Base-by-base conservation (phyloP, 441 rosid genomes). In the Pelargonium myrrhifolium region DNA sequence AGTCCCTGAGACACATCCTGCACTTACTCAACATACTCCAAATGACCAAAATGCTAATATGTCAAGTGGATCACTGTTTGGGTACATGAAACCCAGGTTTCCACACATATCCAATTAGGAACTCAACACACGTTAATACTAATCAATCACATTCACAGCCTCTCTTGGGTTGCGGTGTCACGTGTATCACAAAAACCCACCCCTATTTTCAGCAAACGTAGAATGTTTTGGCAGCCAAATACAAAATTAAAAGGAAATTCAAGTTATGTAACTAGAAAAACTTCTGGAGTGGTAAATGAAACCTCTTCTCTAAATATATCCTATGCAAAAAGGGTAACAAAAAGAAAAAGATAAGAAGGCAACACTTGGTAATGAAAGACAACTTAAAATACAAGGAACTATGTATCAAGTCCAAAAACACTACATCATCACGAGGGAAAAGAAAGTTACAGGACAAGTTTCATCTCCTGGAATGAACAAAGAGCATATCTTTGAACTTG, bases 171-270 rank as follows among this genome's bases (percentile, higher is more conserved):
- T 53, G 60, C 17, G 60, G 60, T 17, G 24, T 18, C 1, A 53
- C 60, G 21, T 53, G 59, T 53, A 53, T 53, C 59, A 18, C 60
- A 53, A 9, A 53, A 53, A 53, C 60, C 31, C 24, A 55, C 60
- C 60, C 60, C 26, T 55, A 20, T 9, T 20, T 18, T 55, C 26
- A 18, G 22, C 10, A 55, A 26, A 55, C 0, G 35, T 18, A 55
- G 60, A 18, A 55, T 11, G 60, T 55, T 20, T 55, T 55, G 60
- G 26, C 60, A 55, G 60, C 26, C 60, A 22, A 18, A 55, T 55
- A 18, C 35, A 31, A 31, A 31, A 31, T 3, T 31, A 31, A 31
- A 31, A 31, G 35, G 6, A 12, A 12, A 55, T 20, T 55, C 20
- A 55, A 18, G 26, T 55, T 18, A 55, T 24, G 21, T 55, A 18